These are phyloP conservation scores for Cladosporium sp. DNA, from an alignment of 2,329 filamentous ascomycete genomes.

Conservation along the genomic window DNA sequence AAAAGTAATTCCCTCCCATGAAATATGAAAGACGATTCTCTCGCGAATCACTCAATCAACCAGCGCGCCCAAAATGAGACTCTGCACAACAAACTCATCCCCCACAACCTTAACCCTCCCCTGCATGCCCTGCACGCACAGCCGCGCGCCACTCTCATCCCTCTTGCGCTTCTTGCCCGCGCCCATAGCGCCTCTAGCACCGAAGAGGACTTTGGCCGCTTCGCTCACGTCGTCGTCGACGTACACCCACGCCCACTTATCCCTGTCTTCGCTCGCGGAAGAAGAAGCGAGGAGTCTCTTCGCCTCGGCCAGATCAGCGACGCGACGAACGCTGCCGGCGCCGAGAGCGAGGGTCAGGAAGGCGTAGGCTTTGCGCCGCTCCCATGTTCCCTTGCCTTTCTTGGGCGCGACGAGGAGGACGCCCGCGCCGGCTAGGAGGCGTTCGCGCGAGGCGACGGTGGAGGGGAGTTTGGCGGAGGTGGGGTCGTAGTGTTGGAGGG, in stretches of 20 bases:
- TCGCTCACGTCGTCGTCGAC: conserved; percentile 62
- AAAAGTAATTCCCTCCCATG: too few relatives aligned
- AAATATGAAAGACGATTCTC: background rate
- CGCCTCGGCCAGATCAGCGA: conserved; percentile 63
- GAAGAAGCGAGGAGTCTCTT: conserved; percentile 54
- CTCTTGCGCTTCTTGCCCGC: conserved; percentile 36
- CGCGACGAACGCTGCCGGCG: conserved; percentile 61
- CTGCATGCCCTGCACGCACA: conserved; percentile 22
- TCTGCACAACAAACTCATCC: conserved; percentile 88
- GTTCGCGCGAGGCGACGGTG: conserved; percentile 48
- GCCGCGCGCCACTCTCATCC: conserved; percentile 13
- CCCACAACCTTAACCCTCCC: conserved; percentile 64
- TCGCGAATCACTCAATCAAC: conserved; percentile 51
- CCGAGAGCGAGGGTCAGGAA: conserved; percentile 79
- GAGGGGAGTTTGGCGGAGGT: conserved; percentile 53
- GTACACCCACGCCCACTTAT: conserved; percentile 72
- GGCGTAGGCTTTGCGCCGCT: conserved; percentile 66
- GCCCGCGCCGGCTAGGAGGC: conserved; percentile 51
- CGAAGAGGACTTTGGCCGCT: conserved; percentile 50
- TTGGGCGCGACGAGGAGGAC: conserved; percentile 67
- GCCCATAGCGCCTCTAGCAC: conserved; percentile 17
- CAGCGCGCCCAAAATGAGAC: conserved; percentile 78
- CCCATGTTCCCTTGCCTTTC: conserved; percentile 47
- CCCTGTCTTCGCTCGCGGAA: conserved; percentile 38
- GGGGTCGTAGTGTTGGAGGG: conserved; percentile 57